Evolutionary conservation across 148 eudicot species (phyloP).

Genomic region (Diospyros lotus): DNA sequence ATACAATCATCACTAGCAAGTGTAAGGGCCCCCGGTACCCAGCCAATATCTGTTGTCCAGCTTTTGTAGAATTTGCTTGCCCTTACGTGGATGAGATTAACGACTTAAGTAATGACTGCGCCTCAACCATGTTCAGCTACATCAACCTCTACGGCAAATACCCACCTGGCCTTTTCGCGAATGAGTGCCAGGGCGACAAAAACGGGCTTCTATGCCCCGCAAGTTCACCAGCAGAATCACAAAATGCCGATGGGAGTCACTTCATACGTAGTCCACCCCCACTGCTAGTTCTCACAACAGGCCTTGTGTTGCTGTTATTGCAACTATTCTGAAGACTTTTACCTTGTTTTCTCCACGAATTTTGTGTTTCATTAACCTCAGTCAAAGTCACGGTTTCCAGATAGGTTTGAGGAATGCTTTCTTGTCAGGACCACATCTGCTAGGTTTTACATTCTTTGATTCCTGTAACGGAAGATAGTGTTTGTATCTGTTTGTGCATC

Average conservation of each 20-base stretch:
- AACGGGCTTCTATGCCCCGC: conserved; percentile 35
- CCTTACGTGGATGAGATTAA: conserved; percentile 28
- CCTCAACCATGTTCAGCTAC: conserved; percentile 51
- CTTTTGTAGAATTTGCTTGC: conserved; percentile 42
- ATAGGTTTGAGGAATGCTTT: no score
- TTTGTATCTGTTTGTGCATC: neutral
- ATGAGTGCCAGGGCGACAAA: conserved; percentile 29
- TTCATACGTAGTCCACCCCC: neutral
- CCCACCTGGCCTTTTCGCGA: conserved; percentile 41
- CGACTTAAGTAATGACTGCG: conserved; percentile 35
- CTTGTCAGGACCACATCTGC: neutral
- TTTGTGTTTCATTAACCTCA: no score
- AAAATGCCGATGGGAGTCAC: neutral
- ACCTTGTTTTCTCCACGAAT: no score
- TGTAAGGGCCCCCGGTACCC: conserved; percentile 48
- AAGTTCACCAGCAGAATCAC: conserved; percentile 12
- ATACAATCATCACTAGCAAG: conserved; percentile 38
- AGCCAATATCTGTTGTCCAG: conserved; percentile 27
- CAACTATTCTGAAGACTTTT: no score
- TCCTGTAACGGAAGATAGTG: neutral
- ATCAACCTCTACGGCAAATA: conserved; percentile 45
- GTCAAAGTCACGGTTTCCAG: no score
- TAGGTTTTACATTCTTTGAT: neutral
- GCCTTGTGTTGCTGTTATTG: neutral
- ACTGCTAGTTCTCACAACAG: conserved; percentile 7